Evolutionary conservation across 805 yeast genomes (phyloP).

Genomic region (Hanseniaspora valbyensis): DNA sequence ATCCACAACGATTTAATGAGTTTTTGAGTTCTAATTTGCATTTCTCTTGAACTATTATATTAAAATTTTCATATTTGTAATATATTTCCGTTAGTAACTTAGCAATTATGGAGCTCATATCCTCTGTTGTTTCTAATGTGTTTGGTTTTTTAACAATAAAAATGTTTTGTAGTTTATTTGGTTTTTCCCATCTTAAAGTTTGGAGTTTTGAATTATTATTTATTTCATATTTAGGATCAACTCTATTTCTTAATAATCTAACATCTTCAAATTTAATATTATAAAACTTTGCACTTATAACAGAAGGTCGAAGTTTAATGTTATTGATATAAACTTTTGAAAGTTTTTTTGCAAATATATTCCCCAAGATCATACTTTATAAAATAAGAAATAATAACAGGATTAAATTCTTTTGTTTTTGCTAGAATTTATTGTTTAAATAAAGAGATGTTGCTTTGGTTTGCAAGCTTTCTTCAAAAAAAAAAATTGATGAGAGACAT

Average conservation of each 20-base stretch:
- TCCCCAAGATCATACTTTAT: no score
- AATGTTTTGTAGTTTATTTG: slow-evolving; percentile 44
- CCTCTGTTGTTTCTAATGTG: slow-evolving; percentile 50
- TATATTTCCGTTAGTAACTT: slow-evolving; percentile 38
- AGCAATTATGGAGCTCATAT: slow-evolving; percentile 52
- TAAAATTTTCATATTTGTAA: slow-evolving; percentile 54
- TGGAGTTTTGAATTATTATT: slow-evolving; percentile 18
- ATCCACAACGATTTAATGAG: slow-evolving; percentile 20
- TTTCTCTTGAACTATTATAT: slow-evolving; percentile 65
- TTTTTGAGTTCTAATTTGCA: slow-evolving; percentile 56
- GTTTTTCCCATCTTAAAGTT: slow-evolving; percentile 4
- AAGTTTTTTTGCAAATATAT: no score
- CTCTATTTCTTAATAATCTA: not conserved
- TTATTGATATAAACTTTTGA: not conserved
- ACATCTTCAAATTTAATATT: slow-evolving; percentile 2
- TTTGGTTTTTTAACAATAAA: slow-evolving; percentile 78
- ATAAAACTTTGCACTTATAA: not conserved
- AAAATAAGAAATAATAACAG: no score
- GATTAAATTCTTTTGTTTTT: no score
- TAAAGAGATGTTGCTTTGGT: no score
- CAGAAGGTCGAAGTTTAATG: not conserved
- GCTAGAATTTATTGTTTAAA: no score
- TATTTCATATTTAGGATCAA: slow-evolving; percentile 20
- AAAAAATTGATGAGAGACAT: no score
- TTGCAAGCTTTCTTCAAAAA: not conserved